Base-by-base conservation (phyloP, 768 basidiomycete genomes). In the Termitomyces sp. region DNA sequence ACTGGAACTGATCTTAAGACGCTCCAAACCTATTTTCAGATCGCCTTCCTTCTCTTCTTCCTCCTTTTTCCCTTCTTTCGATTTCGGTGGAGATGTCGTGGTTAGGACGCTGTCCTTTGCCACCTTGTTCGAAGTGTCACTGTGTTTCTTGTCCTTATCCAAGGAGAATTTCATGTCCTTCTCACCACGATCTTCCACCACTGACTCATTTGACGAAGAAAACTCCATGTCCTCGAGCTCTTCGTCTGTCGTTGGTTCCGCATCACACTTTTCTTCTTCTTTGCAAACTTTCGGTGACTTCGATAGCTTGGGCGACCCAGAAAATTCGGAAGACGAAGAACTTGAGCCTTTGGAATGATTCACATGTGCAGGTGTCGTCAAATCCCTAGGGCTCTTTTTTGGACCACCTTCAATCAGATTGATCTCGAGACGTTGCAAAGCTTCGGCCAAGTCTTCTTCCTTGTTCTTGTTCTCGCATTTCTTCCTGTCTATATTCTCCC, bases 101-200 rank as follows among this genome's bases (percentile, higher is more conserved):
- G 24, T 28, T n/a, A 14, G 18, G n/a, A 51, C 5, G 2, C 5
- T 38, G 24, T 28, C 51, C 16, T 38, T 40, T 3, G 9, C 24
- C 24, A 26, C 35, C 35, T 51, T 36, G 20, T 38, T 40, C 26
- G 10, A 28, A 10, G 26, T n/a, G 16, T 26, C 36, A 3, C 24
- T 52, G 20, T 30, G 13, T 32, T 54, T 20, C 52, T 30, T 44
- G 28, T 56, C 56, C 8, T 59, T 43, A 5, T 55, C 54, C 6
- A 33, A 45, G 4, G 52, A 58, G 26, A 59, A 59, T 32, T 50
- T 49, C 58, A 55, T 59, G 44, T 59, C 58, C 24, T 53, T 54
- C 41, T 40, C 49, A n/a, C 36, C 49, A 33, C 7, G 22, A 24
- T 59, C 58, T 9, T 28, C 51, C 18, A n/a, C 13, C 33, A 9